A percentile compares a stretch with the other conserved stretches of the same genome.
Conservation (phyloP, 345 rosid genomes). For the Cardiospermum halicacabum region DNA sequence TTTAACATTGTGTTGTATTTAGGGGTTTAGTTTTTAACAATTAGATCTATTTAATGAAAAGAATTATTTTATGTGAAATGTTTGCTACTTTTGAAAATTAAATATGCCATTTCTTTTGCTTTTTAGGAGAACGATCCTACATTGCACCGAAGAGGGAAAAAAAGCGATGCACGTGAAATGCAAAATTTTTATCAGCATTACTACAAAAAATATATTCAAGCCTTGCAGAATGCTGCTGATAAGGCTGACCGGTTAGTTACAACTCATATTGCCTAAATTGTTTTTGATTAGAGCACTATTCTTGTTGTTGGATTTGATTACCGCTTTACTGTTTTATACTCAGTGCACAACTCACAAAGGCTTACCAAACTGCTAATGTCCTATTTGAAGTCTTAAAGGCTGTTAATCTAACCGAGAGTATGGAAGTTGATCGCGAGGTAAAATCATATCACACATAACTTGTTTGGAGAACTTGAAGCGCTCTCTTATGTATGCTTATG, state of each 20-base stretch:
- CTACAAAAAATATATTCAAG: slow-evolving; percentile 79
- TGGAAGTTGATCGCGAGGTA: slow-evolving; percentile 97
- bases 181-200: slow-evolving; percentile 86
- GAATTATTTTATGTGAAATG: slow-evolving; percentile 5
- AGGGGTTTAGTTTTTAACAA: background rate
- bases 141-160: slow-evolving; percentile 62
- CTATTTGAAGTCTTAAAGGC: slow-evolving; percentile 99
- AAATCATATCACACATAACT: slow-evolving; percentile 15
- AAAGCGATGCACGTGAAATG: slow-evolving; percentile 93
- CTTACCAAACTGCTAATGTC: slow-evolving; percentile 99
- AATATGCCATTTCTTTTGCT: background rate
- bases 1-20: background rate
- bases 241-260: slow-evolving; percentile 84
- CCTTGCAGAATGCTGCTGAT: slow-evolving; percentile 86
- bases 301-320: slow-evolving; percentile 7
- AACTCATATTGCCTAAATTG: slow-evolving; percentile 1
- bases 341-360: slow-evolving; percentile 98
- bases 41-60: background rate
- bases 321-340: slow-evolving; percentile 14
- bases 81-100: background rate
- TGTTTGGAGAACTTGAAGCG: slow-evolving; percentile 2
- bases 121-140: slow-evolving; percentile 81
- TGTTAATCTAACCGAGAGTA: slow-evolving; percentile 84
- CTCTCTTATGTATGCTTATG: background rate
- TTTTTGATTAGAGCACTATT: background rate